These are phyloP conservation scores for Puccinellia tenuiflora DNA, from an alignment of 176 grass and related monocot species.

Conservation along the genomic window DNA sequence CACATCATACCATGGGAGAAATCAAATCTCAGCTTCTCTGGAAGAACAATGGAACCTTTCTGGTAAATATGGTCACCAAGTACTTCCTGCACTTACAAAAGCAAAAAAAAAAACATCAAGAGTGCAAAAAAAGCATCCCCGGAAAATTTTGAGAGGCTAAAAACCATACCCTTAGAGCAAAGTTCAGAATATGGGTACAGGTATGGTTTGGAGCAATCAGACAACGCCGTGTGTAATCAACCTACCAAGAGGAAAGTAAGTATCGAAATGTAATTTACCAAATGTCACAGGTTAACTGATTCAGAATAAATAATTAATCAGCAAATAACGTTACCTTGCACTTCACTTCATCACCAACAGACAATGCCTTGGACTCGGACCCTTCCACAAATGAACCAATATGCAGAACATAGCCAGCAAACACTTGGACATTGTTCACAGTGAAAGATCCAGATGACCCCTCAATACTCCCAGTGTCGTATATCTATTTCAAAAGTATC, in stretches of 20 bases:
- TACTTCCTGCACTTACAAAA: constrained; percentile 55
- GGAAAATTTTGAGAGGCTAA: constrained; percentile 11
- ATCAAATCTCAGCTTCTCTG: constrained; percentile 94
- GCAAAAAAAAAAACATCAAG: neutral
- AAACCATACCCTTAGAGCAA: constrained; percentile 71
- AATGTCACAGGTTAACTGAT: neutral
- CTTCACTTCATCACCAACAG: constrained; percentile 59
- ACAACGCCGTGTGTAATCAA: constrained; percentile 73
- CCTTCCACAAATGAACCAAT: constrained; percentile 57
- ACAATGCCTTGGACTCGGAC: constrained; percentile 43
- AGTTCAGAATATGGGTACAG: constrained; percentile 94
- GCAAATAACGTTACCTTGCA: constrained; percentile 53
- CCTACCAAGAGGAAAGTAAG: constrained; percentile 43
- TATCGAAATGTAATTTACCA: constrained; percentile 6
- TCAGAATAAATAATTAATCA: neutral
- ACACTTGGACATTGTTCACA: constrained; percentile 81
- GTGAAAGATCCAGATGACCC: constrained; percentile 82
- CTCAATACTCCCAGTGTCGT: constrained; percentile 80
- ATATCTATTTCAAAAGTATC: constrained; percentile 45
- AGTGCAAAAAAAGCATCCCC: neutral
- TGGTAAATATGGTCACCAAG: constrained; percentile 95
- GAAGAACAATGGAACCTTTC: constrained; percentile 97
- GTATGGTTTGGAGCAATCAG: constrained; percentile 92
- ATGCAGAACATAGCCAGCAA: constrained; percentile 83
- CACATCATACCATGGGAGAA: constrained; percentile 80